A percentile compares a stretch with the other conserved stretches of the same genome.
Conservation (phyloP, 139 green algal genomes). For the Chlamydomonas sphaeroides region DNA sequence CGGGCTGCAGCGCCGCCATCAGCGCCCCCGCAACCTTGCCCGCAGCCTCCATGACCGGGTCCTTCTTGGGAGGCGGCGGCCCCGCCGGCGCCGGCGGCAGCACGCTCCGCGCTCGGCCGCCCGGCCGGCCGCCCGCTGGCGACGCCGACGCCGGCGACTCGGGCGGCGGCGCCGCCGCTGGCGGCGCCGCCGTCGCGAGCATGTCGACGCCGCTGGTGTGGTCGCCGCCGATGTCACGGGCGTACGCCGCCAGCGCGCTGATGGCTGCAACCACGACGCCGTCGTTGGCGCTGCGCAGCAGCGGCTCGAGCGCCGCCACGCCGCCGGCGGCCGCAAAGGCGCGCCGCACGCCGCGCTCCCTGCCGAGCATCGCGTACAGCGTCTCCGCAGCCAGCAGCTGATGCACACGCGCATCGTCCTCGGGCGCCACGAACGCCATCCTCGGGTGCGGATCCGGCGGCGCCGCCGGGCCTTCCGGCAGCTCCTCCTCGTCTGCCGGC, state of each 20-base stretch:
- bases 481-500: not conserved
- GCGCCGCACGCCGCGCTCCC: conserved; percentile 39
- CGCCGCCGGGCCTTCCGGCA: not conserved
- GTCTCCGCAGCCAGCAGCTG: conserved; percentile 45
- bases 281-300: conserved; percentile 18
- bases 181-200: conserved; percentile 9
- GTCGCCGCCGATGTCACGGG: conserved; percentile 19
- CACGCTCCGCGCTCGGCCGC: not conserved
- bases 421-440: not conserved
- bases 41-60: conserved; percentile 16
- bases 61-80: not conserved
- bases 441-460: conserved; percentile 8
- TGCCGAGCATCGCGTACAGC: conserved; percentile 50
- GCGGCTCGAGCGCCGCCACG: conserved; percentile 13
- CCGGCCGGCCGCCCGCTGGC: no score
- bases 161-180: not conserved
- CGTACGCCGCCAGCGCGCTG: conserved; percentile 41
- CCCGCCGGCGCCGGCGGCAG: not conserved
- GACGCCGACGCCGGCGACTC: not conserved
- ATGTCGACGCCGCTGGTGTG: conserved; percentile 23
- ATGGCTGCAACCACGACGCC: conserved; percentile 38
- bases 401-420: conserved; percentile 31
- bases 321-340: conserved; percentile 36
- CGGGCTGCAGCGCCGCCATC: not conserved
- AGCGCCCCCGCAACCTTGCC: conserved; percentile 27